These are phyloP conservation scores for Lasiodiplodia sp. DNA, from an alignment of 2,329 filamentous ascomycete species.

Conservation along the genomic window DNA sequence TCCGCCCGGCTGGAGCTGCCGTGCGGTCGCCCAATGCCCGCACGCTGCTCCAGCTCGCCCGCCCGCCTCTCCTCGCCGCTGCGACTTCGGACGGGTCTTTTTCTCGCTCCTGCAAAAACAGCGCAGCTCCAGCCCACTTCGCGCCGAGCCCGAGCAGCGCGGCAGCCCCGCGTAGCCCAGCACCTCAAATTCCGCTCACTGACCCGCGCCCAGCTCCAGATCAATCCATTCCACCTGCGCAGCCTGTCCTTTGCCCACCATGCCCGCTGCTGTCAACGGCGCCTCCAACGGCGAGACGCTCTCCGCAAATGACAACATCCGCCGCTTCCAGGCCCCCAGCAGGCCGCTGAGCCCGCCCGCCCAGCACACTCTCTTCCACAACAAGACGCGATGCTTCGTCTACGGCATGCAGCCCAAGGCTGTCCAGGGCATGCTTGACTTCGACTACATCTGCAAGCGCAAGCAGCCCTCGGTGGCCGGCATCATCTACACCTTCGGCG, in stretches of 20 bases:
- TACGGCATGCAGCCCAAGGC: slow-evolving; percentile 95
- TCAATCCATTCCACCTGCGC: slow-evolving; percentile 5
- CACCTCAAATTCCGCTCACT: slow-evolving; percentile 15
- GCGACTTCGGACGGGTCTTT: slow-evolving; percentile 10
- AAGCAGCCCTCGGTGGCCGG: slow-evolving; percentile 94
- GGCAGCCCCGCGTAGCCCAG: background rate
- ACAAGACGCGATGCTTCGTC: slow-evolving; percentile 99
- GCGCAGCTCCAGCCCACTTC: slow-evolving; percentile 20
- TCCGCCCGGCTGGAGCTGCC: background rate
- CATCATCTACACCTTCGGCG: slow-evolving; percentile 99
- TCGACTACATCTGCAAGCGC: slow-evolving; percentile 99
- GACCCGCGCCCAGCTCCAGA: slow-evolving; percentile 15
- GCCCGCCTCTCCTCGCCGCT: background rate
- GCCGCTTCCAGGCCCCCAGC: slow-evolving; percentile 92
- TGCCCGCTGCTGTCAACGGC: slow-evolving; percentile 53
- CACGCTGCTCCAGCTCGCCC: background rate
- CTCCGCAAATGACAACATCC: slow-evolving; percentile 98
- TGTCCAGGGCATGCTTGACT: slow-evolving; percentile 78
- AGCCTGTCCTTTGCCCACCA: slow-evolving; percentile 40
- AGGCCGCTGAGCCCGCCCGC: slow-evolving; percentile 88
- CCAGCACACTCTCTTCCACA: slow-evolving; percentile 92
- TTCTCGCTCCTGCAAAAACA: slow-evolving; percentile 10
- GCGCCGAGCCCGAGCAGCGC: slow-evolving; percentile 5
- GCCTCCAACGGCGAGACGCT: slow-evolving; percentile 45
- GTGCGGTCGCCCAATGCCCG: background rate